phyloP scores from a whole-genome alignment of 2,329 filamentous ascomycete species.

The Nemania diffusa region DNA sequence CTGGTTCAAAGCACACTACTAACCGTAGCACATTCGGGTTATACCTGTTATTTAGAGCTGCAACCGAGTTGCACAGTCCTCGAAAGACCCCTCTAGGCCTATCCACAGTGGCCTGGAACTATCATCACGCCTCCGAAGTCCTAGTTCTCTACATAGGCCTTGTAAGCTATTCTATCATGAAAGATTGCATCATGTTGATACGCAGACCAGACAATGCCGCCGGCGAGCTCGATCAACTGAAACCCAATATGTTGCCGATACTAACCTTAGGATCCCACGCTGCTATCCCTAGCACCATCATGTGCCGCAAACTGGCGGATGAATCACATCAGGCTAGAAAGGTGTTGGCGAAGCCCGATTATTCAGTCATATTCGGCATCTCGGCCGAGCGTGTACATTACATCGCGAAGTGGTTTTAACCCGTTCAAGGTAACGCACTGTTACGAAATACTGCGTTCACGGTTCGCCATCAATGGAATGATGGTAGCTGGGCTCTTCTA shows the following conservation, averaged over 20 bases:
- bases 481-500: slow-evolving; percentile 29
- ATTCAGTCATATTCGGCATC: slow-evolving; percentile 19
- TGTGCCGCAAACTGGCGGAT: slow-evolving; percentile 22
- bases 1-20: not conserved
- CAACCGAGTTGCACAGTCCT: slow-evolving; percentile 9
- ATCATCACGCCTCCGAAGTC: slow-evolving; percentile 5
- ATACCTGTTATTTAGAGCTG: not conserved
- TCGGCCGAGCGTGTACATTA: slow-evolving; percentile 7
- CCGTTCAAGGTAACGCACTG: not conserved
- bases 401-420: slow-evolving; percentile 16
- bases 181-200: slow-evolving; percentile 14
- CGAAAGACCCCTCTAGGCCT: slow-evolving; percentile 24
- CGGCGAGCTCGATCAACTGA: slow-evolving; percentile 2
- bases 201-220: not conserved
- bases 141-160: slow-evolving; percentile 7
- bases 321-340: slow-evolving; percentile 24
- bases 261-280: slow-evolving; percentile 11
- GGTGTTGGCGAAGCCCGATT: slow-evolving; percentile 9
- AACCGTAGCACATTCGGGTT: not conserved
- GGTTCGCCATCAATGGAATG: slow-evolving; percentile 10
- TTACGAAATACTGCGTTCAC: slow-evolving; percentile 7
- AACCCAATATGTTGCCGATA: slow-evolving; percentile 10
- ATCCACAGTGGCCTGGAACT: slow-evolving; percentile 4
- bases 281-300: slow-evolving; percentile 21
- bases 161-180: not conserved